These are phyloP conservation scores for Bacidia gigantensis DNA, from an alignment of 495 filamentous ascomycete genomes.

Conservation along the genomic window DNA sequence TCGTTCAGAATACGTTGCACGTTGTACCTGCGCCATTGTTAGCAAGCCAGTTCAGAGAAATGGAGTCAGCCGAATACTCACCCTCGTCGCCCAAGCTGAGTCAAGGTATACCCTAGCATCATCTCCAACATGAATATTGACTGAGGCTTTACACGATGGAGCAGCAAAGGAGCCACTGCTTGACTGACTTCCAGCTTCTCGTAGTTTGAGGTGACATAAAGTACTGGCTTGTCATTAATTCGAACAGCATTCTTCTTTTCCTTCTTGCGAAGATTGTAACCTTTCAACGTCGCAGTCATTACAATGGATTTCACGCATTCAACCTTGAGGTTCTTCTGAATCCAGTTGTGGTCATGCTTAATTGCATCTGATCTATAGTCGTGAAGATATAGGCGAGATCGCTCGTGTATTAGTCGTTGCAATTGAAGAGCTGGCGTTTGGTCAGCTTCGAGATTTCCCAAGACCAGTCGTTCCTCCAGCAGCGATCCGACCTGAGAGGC, in stretches of 20 bases:
- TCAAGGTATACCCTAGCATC: conserved; percentile 67
- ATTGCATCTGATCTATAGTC: conserved; percentile 54
- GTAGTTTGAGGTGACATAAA: conserved; percentile 49
- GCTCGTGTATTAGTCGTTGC: conserved; percentile 68
- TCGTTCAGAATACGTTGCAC: conserved; percentile 80
- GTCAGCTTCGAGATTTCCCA: conserved; percentile 37
- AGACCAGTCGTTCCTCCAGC: conserved; percentile 33
- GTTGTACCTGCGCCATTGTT: conserved; percentile 64
- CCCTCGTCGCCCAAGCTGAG: conserved; percentile 63
- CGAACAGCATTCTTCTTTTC: conserved; percentile 55
- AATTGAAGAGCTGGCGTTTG: conserved; percentile 43
- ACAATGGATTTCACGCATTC: conserved; percentile 59
- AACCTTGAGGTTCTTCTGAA: conserved; percentile 75
- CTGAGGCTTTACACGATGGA: conserved; percentile 72
- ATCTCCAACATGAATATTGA: conserved; percentile 77
- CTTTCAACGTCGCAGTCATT: conserved; percentile 57
- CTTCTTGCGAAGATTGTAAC: conserved; percentile 47
- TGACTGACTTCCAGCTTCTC: conserved; percentile 85
- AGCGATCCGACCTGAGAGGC: conserved; percentile 30
- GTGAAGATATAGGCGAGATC: conserved; percentile 75
- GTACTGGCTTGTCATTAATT: conserved; percentile 36
- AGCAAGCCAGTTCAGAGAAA: not conserved
- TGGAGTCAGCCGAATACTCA: not conserved
- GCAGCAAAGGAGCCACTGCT: conserved; percentile 61
- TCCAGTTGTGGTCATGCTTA: conserved; percentile 73